Percentiles rank a stretch among this genome's conserved stretches.
Evolutionary conservation across 208 protist species (phyloP).

Genomic region (Entamoeba dispar): DNA sequence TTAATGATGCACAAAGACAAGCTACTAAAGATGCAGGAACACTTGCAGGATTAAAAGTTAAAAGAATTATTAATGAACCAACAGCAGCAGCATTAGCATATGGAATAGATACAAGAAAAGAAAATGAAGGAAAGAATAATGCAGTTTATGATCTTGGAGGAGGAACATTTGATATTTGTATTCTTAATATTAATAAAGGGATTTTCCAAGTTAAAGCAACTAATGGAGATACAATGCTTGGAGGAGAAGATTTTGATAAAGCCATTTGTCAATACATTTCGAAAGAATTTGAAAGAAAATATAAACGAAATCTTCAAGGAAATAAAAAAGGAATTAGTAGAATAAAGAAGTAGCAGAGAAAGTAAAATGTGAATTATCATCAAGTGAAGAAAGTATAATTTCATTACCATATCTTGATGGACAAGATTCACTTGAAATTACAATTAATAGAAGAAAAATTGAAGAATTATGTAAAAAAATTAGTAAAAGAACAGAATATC

Average conservation of each 20-base stretch:
- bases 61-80: conserved; percentile 53
- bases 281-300: conserved; percentile 46
- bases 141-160: conserved; percentile 77
- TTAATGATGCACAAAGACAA: conserved; percentile 93
- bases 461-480: conserved; percentile 56
- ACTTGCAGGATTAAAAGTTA: conserved; percentile 76
- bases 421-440: conserved; percentile 54
- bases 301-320: conserved; percentile 64
- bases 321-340: conserved; percentile 74
- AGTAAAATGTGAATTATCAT: conserved; percentile 82
- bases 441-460: conserved; percentile 62
- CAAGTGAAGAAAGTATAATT: conserved; percentile 56
- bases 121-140: conserved; percentile 35
- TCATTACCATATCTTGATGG: conserved; percentile 78
- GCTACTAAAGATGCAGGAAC: conserved; percentile 90
- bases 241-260: conserved; percentile 92
- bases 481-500: conserved; percentile 35
- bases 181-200: conserved; percentile 68
- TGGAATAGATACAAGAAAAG: conserved; percentile 35
- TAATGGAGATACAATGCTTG: conserved; percentile 91
- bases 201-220: conserved; percentile 84
- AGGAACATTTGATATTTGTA: conserved; percentile 93
- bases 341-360: conserved; percentile 79
- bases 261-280: conserved; percentile 57
- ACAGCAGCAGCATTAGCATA: conserved; percentile 51